Evolutionary conservation across 2,329 filamentous ascomycete genomes (phyloP), one percentile per base, ranked within the genome.

Genomic region (Zalaria obscura): DNA sequence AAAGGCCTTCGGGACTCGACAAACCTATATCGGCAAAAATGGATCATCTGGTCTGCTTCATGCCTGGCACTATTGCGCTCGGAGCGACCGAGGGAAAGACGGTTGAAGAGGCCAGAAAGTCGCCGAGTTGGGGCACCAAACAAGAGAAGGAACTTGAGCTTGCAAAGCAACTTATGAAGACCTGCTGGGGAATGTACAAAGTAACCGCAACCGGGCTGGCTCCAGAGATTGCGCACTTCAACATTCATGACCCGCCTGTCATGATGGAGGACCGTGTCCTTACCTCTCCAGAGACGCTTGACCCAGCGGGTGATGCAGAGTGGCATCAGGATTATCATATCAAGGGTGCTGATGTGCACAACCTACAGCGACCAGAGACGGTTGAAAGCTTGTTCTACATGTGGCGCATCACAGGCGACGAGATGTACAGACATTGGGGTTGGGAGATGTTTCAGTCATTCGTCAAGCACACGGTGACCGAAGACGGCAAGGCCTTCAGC

Each of bases 371-470:
- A 28, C 91, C 91, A 0, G 91, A 98, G 67, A 95, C 91, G 0
- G 80, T 95, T n/a, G 91, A 98, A 66, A 88, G 80, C 45, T 67
- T 98, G 46, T 88, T 98, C 55, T 94, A 96, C 66, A 93, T 98
- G 87, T 98, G 89, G 83, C 80, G 91, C 47, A 93, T 98, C 60
- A 98, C 91, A 1, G 85, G 83, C 26, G 88, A 98, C 47, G 69
- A 75, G 33, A 80, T 78, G 49, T 98, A 98, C 62, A 76, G 91
- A 26, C 78, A 95, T 54, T 96, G 89, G 89, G 91, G 91, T 9
- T 98, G 91, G 91, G 81, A 94, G 52, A 96, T 98, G 80, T 98
- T 98, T 66, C 79, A 85, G 58, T 78, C 81, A 1, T 98, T 98
- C 58, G 71, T 89, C 61, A 80, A 86, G 54, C 74, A 94, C 61